These are phyloP conservation scores for Beauveria sp. DNA, from an alignment of 2,329 filamentous ascomycete species.

Conservation along the genomic window DNA sequence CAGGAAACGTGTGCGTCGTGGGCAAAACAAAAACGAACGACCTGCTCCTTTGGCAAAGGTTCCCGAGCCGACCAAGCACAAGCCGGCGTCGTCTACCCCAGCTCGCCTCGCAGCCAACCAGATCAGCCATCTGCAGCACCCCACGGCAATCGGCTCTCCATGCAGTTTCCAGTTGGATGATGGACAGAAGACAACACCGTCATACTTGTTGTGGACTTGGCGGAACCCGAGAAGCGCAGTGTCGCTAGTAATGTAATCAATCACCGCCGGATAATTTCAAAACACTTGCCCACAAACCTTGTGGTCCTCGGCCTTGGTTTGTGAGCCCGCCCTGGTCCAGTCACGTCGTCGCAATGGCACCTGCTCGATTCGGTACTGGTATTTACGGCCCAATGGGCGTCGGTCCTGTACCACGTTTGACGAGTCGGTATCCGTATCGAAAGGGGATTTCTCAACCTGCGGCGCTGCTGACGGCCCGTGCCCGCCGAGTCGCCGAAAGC, in stretches of 20 bases:
- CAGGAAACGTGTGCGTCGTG: neutral
- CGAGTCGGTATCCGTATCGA: slow-evolving; percentile 1
- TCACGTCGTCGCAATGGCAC: slow-evolving; percentile 5
- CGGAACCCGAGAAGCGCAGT: neutral
- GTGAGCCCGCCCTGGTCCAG: neutral
- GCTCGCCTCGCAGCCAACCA: neutral
- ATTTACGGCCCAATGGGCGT: slow-evolving; percentile 6
- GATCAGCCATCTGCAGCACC: neutral
- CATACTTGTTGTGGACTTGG: neutral
- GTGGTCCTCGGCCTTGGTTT: neutral
- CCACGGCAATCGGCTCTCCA: neutral
- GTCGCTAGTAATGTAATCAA: too few species aligned
- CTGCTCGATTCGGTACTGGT: slow-evolving; percentile 2
- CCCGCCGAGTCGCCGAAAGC: neutral
- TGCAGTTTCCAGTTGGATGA: neutral
- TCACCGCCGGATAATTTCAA: neutral
- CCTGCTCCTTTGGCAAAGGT: neutral
- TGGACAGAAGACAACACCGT: neutral
- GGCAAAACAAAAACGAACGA: neutral
- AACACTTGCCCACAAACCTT: neutral
- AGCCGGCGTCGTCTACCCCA: neutral
- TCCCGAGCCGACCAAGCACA: neutral
- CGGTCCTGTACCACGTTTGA: slow-evolving; percentile 9
- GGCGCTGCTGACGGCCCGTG: slow-evolving; percentile 1
- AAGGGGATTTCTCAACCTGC: too few species aligned